Evolutionary conservation across 352 stramenopile species (phyloP).

Genomic region (Pythium scleroteichum): DNA sequence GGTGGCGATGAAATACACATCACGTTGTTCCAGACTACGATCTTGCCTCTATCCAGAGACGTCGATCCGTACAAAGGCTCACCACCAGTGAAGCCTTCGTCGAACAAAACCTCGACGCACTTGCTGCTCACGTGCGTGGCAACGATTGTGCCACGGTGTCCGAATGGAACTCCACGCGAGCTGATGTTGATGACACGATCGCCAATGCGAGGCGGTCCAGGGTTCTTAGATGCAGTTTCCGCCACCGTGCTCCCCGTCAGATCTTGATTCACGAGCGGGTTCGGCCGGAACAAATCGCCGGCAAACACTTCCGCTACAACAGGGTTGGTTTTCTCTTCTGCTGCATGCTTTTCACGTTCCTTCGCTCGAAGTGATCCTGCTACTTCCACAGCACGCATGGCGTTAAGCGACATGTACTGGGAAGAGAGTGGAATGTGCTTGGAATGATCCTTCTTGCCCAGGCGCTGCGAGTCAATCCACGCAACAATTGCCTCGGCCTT

Average conservation of each 20-base stretch:
- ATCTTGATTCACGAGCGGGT: slow-evolving; percentile 78
- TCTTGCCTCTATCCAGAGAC: slow-evolving; percentile 94
- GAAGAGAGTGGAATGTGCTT: slow-evolving; percentile 93
- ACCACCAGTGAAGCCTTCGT: slow-evolving; percentile 96
- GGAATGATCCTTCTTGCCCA: slow-evolving; percentile 82
- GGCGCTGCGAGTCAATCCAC: slow-evolving; percentile 93
- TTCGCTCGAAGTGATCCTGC: slow-evolving; percentile 64
- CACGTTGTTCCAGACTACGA: slow-evolving; percentile 92
- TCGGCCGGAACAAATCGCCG: slow-evolving; percentile 70
- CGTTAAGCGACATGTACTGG: slow-evolving; percentile 91
- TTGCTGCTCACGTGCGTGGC: slow-evolving; percentile 95
- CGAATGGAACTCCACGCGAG: slow-evolving; percentile 95
- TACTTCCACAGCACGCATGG: slow-evolving; percentile 93
- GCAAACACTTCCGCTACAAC: slow-evolving; percentile 46
- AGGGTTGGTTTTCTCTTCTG: slow-evolving; percentile 35
- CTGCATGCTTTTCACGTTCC: slow-evolving; percentile 53
- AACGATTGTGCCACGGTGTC: slow-evolving; percentile 96
- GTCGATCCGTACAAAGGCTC: slow-evolving; percentile 94
- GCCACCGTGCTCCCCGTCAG: slow-evolving; percentile 72
- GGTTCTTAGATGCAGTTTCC: slow-evolving; percentile 54
- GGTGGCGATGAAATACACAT: slow-evolving; percentile 68
- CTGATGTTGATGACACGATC: slow-evolving; percentile 98
- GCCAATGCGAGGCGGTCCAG: slow-evolving; percentile 88
- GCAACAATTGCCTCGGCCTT: slow-evolving; percentile 84
- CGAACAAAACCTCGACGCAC: slow-evolving; percentile 98